These are phyloP conservation scores for Onygenales sp. DNA, from an alignment of 2,329 filamentous ascomycete species.

Conservation along the genomic window DNA sequence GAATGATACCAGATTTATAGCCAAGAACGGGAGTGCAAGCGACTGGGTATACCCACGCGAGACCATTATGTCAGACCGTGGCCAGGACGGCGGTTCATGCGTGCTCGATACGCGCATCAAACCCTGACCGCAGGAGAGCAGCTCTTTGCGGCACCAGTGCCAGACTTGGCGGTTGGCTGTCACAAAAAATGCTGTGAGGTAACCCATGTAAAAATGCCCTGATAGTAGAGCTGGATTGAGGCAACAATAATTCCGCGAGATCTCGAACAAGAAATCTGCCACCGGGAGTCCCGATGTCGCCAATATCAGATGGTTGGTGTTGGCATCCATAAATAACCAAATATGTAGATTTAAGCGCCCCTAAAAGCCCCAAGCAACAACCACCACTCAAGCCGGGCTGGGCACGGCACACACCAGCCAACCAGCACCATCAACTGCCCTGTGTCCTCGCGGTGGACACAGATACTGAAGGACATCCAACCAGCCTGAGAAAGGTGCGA, in stretches of 20 bases:
- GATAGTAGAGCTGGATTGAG: not conserved
- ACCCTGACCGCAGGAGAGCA: not conserved
- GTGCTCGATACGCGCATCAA: not conserved
- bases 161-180: not conserved
- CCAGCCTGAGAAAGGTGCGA: too few relatives aligned
- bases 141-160: not conserved
- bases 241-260: not conserved
- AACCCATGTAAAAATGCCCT: not conserved
- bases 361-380: too few relatives aligned
- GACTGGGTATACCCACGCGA: not conserved
- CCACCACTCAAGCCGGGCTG: not conserved
- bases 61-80: not conserved
- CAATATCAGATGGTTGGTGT: too few relatives aligned
- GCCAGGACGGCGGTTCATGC: not conserved
- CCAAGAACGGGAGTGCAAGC: not conserved
- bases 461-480: too few relatives aligned
- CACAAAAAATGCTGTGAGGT: not conserved
- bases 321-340: too few relatives aligned
- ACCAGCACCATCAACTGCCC: too few relatives aligned
- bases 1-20: slow-evolving; percentile 1
- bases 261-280: too few relatives aligned
- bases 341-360: too few relatives aligned
- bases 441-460: too few relatives aligned
- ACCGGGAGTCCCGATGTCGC: too few relatives aligned
- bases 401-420: not conserved